These are phyloP conservation scores for Komagataella ulmi DNA, from an alignment of 805 yeast species.

Conservation along the genomic window DNA sequence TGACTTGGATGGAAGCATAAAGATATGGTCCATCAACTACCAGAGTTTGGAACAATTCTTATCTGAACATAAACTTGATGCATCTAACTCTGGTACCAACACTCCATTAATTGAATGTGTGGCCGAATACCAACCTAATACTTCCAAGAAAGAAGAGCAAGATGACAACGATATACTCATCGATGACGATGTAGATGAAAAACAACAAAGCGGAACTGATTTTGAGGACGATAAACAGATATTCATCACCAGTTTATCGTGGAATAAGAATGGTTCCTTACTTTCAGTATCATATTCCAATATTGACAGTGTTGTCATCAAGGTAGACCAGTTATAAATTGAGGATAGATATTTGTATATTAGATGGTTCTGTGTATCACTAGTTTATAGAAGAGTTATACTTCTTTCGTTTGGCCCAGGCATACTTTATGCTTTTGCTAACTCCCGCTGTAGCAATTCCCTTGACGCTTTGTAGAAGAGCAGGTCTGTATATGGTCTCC, in stretches of 20 bases:
- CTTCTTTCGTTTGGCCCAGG: slow-evolving; percentile 51
- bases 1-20: slow-evolving; percentile 47
- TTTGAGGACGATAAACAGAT: not conserved
- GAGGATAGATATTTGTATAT: not conserved
- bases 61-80: not conserved
- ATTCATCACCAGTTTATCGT: slow-evolving; percentile 1
- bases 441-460: slow-evolving; percentile 86
- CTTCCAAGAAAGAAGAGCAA: not conserved
- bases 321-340: not conserved
- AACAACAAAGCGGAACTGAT: not conserved
- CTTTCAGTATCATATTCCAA: slow-evolving; percentile 1
- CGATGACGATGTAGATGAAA: not conserved
- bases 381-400: slow-evolving; percentile 5
- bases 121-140: not conserved
- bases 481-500: slow-evolving; percentile 53
- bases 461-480: slow-evolving; percentile 62
- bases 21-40: slow-evolving; percentile 24
- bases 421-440: slow-evolving; percentile 55
- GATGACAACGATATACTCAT: not conserved
- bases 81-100: not conserved
- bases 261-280: not conserved
- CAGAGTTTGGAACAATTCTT: not conserved
- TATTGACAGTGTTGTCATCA: slow-evolving; percentile 1
- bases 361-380: not conserved
- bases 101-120: not conserved